Percentiles rank a stretch among this genome's conserved stretches.
Evolutionary conservation across 1,284 basidiomycete genomes (phyloP).

Genomic region (Ganoderma resinaceum): DNA sequence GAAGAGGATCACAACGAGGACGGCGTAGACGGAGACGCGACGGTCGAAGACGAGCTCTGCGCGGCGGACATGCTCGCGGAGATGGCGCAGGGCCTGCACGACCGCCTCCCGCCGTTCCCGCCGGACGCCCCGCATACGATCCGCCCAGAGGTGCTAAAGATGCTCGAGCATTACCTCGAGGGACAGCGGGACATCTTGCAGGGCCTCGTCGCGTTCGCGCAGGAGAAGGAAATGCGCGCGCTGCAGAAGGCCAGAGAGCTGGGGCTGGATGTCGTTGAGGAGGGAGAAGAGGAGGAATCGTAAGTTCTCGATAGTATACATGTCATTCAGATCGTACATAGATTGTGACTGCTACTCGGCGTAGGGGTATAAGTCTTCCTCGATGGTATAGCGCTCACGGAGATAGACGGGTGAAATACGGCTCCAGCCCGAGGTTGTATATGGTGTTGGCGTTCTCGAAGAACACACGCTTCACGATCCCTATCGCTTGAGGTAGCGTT

Average conservation of each 20-base stretch:
- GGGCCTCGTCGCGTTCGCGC: slow-evolving; percentile 51
- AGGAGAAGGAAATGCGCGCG: slow-evolving; percentile 51
- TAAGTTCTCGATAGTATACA: neutral
- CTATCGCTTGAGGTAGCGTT: slow-evolving; percentile 54
- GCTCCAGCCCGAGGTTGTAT: slow-evolving; percentile 57
- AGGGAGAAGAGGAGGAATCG: slow-evolving; percentile 41
- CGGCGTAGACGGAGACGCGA: slow-evolving; percentile 11
- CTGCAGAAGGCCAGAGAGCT: slow-evolving; percentile 53
- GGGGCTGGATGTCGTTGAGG: slow-evolving; percentile 60
- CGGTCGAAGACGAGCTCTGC: slow-evolving; percentile 67
- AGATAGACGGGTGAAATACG: slow-evolving; percentile 22
- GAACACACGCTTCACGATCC: slow-evolving; percentile 56
- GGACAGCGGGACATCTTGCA: slow-evolving; percentile 55
- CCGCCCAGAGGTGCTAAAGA: slow-evolving; percentile 57
- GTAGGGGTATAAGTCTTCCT: neutral
- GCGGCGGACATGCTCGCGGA: slow-evolving; percentile 67
- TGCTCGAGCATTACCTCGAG: slow-evolving; percentile 66
- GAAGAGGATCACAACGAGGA: slow-evolving; percentile 38
- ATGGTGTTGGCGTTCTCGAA: slow-evolving; percentile 67
- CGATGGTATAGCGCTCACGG: slow-evolving; percentile 7
- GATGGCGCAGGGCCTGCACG: slow-evolving; percentile 67
- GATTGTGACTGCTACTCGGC: neutral
- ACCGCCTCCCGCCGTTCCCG: slow-evolving; percentile 52
- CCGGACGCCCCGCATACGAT: slow-evolving; percentile 35
- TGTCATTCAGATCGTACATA: neutral